Percentiles rank a stretch among this genome's conserved stretches.
Conservation (phyloP, 768 basidiomycete species). For the Tylopilus sp. region DNA sequence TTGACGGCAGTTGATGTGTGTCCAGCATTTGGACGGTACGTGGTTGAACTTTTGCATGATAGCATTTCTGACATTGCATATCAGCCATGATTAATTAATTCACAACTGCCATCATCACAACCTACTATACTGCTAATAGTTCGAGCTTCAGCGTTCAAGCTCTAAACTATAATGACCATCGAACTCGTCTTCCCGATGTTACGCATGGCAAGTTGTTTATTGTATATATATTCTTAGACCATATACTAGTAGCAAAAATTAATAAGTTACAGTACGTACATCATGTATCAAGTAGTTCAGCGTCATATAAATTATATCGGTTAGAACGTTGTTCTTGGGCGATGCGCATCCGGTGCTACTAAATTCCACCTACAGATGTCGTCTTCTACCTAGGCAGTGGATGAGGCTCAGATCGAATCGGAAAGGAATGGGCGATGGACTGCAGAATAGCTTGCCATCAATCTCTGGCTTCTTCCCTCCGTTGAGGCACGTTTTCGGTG, state of each 20-base stretch:
- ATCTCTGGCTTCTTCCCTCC: too few species aligned
- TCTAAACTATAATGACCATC: background rate
- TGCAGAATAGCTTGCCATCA: too few species aligned
- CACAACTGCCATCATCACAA: background rate
- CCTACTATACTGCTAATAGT: background rate
- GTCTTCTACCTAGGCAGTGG: background rate
- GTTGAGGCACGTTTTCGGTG: too few species aligned
- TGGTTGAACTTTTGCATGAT: background rate
- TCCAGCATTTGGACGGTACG: background rate
- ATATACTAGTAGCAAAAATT: background rate
- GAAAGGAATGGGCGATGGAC: too few species aligned
- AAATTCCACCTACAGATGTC: too few species aligned
- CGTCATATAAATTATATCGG: background rate
- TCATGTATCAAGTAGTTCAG: background rate
- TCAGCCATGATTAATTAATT: background rate
- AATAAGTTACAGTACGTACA: background rate
- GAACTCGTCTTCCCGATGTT: background rate
- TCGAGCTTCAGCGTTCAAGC: background rate
- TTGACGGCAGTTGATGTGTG: background rate
- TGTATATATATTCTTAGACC: background rate
- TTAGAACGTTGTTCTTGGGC: background rate
- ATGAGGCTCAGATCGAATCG: background rate
- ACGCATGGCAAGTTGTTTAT: background rate
- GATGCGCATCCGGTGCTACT: too few species aligned
- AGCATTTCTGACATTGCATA: background rate